These are phyloP conservation scores for Suhomyces bokatorum DNA, from an alignment of 1,139 yeast genomes.

Conservation along the genomic window DNA sequence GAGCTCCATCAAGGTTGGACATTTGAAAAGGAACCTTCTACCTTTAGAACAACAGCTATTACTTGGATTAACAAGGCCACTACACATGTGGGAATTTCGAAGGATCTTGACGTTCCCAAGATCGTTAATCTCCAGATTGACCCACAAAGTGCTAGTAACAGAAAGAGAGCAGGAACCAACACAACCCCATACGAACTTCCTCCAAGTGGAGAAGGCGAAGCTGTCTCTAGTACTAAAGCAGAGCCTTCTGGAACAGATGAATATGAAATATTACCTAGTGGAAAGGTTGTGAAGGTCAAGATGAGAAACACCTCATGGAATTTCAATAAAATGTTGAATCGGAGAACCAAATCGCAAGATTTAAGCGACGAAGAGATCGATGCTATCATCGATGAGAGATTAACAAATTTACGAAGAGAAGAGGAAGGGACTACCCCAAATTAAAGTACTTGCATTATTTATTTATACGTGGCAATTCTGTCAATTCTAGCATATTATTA, in stretches of 20 bases:
- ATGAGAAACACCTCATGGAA: conserved; percentile 24
- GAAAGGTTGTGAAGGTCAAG: conserved; percentile 54
- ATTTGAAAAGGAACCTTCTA: conserved; percentile 49
- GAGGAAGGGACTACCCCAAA: conserved; percentile 9
- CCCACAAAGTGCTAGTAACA: conserved; percentile 26
- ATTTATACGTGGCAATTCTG: not conserved
- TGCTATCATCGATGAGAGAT: conserved; percentile 56
- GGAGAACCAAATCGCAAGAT: conserved; percentile 13
- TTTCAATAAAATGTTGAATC: conserved; percentile 18
- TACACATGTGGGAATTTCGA: conserved; percentile 2
- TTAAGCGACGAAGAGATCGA: conserved; percentile 55
- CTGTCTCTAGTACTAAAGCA: conserved; percentile 27
- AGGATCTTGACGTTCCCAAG: conserved; percentile 3
- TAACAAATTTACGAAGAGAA: conserved; percentile 30
- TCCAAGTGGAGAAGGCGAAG: conserved; percentile 51
- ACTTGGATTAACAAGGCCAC: conserved; percentile 14
- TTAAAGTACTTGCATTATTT: not conserved
- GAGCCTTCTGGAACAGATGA: conserved; percentile 18
- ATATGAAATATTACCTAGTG: conserved; percentile 69
- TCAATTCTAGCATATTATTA: not conserved
- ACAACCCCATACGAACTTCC: conserved; percentile 48
- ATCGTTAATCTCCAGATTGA: not conserved
- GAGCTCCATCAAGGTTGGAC: conserved; percentile 86
- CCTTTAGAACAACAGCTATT: conserved; percentile 19
- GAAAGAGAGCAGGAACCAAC: conserved; percentile 55